Evolutionary conservation across 352 stramenopile genomes (phyloP), one percentile per base, ranked within the genome.

Genomic region (Globisporangium apiculatum): DNA sequence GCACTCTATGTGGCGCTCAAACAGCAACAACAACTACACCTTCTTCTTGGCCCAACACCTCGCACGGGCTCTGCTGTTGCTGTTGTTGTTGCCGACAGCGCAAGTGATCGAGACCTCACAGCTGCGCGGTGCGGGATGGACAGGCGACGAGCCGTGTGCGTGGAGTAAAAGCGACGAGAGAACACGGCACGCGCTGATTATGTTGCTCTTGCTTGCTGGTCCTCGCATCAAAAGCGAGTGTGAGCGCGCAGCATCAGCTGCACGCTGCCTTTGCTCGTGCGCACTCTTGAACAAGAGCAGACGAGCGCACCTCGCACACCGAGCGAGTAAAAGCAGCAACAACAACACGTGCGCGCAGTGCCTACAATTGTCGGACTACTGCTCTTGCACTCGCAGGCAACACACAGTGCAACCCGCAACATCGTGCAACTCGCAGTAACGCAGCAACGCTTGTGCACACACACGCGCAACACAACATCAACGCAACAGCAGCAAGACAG

Each of bases 231-330:
- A 31, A 31, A 31, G 24, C 24, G 24, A 31, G 24, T 31, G 24
- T 31, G 24, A 31, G 24, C 24, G 24, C 24, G 24, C 24, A 31
- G 24, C 24, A 31, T 31, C 24, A 31, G 42, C n/a, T 47, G 14
- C 40, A 31, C 46, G 46, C 15, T 15, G 15, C 10, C 46, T 50
- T 50, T 15, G 14, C 35, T 40, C 36, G 35, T 42, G 35, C 40
- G 38, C 53, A 58, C 50, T 58, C 53, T 46, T 47, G 36, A 58
- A 51, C 17, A 58, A 58, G 53, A 58, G 53, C 53, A 58, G 53
- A 58, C 53, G 53, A 58, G 53, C 53, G 53, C 53, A 58, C 53
- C 1, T 7, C 42, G 42, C n/a, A 15, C 7, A 17, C 12, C 42
- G 11, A 47, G 11, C 42, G 42, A 47, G 42, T 15, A 15, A 47